phyloP scores from a whole-genome alignment of 768 basidiomycete genomes.

The Lactarius indigo region DNA sequence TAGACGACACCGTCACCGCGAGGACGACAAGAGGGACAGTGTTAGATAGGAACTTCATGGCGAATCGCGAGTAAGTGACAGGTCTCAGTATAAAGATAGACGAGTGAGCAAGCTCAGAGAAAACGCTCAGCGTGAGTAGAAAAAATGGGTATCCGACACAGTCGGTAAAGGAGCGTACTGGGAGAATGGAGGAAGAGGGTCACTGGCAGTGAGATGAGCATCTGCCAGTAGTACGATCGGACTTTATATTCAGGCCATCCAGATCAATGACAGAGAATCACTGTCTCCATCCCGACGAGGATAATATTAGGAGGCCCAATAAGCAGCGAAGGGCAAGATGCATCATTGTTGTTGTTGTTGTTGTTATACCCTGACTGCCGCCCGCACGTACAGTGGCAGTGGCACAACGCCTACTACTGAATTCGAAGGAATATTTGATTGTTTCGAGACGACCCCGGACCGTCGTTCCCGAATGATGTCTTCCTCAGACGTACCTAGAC shows the following conservation, averaged over 20 bases:
- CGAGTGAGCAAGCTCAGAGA: constrained; percentile 3
- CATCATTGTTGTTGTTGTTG: not conserved
- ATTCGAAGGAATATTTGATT: too few relatives aligned
- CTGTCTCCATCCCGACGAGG: not conserved
- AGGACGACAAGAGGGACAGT: constrained; percentile 13
- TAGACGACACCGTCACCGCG: constrained; percentile 3
- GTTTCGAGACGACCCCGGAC: not conserved
- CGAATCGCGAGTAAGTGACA: not conserved
- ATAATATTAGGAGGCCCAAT: not conserved
- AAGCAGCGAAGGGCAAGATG: not conserved
- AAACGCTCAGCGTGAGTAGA: constrained; percentile 16
- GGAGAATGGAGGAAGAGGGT: constrained; percentile 2
- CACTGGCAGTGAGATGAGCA: not conserved
- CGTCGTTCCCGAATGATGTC: not conserved
- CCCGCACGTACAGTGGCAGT: too few relatives aligned
- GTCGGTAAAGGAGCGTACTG: constrained; percentile 18
- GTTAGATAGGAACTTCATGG: constrained; percentile 17
- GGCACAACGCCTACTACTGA: too few relatives aligned
- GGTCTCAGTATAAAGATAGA: not conserved
- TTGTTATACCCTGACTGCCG: too few relatives aligned
- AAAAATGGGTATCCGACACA: constrained; percentile 15
- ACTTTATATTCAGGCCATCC: not conserved
- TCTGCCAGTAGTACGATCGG: not conserved
- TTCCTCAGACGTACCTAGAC: not conserved
- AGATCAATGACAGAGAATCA: not conserved